These are phyloP conservation scores for Ochetophila trinervis DNA, from an alignment of 306 rosid species.

Conservation along the genomic window DNA sequence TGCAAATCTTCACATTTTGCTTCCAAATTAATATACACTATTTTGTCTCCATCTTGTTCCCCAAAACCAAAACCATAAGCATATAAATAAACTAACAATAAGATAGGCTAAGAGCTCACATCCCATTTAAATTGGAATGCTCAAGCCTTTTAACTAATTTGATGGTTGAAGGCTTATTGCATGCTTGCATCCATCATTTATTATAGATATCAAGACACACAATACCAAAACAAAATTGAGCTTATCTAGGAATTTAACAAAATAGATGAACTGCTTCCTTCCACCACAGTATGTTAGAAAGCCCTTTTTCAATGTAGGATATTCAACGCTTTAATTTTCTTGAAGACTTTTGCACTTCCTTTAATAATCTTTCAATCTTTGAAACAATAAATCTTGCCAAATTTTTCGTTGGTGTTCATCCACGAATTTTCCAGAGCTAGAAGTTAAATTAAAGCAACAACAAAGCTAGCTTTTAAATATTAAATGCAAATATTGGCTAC, in stretches of 20 bases:
- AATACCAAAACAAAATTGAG: too few species aligned
- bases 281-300: constrained; percentile 85
- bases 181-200: too few species aligned
- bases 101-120: constrained; percentile 41
- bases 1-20: too few species aligned
- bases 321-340: constrained; percentile 44
- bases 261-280: too few species aligned
- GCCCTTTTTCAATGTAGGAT: constrained; percentile 60
- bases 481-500: not conserved
- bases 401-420: constrained; percentile 27
- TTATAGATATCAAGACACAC: too few species aligned
- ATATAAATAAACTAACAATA: not conserved
- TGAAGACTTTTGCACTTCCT: constrained; percentile 50
- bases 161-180: constrained; percentile 70
- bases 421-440: constrained; percentile 20
- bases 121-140: constrained; percentile 84
- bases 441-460: constrained; percentile 8
- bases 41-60: constrained; percentile 3
- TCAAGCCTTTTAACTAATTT: constrained; percentile 69
- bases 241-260: too few species aligned
- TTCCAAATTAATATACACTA: too few species aligned
- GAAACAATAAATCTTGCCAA: constrained; percentile 34
- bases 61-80: not conserved
- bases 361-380: constrained; percentile 42
- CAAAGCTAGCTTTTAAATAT: constrained; percentile 1